Base-by-base conservation (phyloP, 2,329 filamentous ascomycete genomes). In the Aspergillus uvarum region DNA sequence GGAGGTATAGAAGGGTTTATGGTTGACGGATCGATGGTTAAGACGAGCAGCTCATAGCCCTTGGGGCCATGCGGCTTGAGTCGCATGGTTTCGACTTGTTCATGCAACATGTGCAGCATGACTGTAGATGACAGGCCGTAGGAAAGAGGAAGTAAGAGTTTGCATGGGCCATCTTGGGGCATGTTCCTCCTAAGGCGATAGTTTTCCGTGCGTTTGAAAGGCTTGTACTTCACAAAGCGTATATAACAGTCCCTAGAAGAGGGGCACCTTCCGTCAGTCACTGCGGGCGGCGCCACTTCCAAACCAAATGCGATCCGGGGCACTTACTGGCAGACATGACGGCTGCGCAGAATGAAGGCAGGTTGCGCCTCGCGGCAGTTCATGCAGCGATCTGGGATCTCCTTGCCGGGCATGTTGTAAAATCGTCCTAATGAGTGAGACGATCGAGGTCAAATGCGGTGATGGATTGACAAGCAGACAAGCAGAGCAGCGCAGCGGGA, bases 81-180 rank as follows among this genome's bases (percentile, higher is more conserved):
- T 47, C 83, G 81, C 72, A 94, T 89, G 56, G 82, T 83, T 65
- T 84, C 80, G 50, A 90, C 80, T 70, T 92, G 90, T 61, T 83
- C 79, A 73, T 91, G 85, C 56, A 98, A 80, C 22, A 96, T 82
- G 68, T 94, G 85, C 31, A 96, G 81, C 48, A 99, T 80, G 14
- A 87, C 85, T 14, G 89, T 83, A 0, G 94, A 98, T 1, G 90
- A 95, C 1, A 89, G 80, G 0, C 95, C 94, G 68, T 92, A 88
- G 0, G 93, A 96, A 1, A 97, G 79, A 5, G 92, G 91, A 21
- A 96, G 79, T 19, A 96, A 79, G 51, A 96, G 84, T 67, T 77
- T 84, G 65, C 77, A 79, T 59, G 78, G 77, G 54, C 77, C 71
- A 48, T 77, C 77, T 59, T 76, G 74, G 22, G 76, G 68, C 8